Conservation (phyloP, 495 filamentous ascomycete species). For the Aspergillus homomorphus region DNA sequence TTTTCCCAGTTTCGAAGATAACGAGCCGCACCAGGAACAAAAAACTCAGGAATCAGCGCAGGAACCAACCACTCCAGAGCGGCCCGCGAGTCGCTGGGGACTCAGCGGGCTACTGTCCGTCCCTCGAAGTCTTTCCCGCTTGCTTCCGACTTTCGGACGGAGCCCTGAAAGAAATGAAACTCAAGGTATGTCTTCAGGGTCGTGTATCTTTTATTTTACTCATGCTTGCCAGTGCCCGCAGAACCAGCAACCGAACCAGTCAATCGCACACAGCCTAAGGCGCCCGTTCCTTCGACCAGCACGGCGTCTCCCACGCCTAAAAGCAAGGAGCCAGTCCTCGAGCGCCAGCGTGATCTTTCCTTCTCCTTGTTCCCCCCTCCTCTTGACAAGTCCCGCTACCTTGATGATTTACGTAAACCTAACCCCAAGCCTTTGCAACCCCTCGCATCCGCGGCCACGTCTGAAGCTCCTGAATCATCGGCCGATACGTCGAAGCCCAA, state of each 20-base stretch:
- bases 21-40: background rate
- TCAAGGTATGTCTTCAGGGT: conserved; percentile 12
- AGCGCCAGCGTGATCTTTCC: conserved; percentile 18
- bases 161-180: conserved; percentile 12
- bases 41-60: conserved; percentile 3
- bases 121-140: conserved; percentile 25
- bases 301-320: conserved; percentile 10
- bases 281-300: conserved; percentile 1
- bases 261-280: conserved; percentile 9
- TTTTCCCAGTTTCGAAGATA: background rate
- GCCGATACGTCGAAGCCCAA: conserved; percentile 2
- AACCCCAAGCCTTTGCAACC: background rate
- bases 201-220: conserved; percentile 1
- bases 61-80: conserved; percentile 21
- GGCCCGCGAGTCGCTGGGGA: conserved; percentile 21
- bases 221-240: conserved; percentile 4
- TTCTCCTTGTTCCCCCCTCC: conserved; percentile 26
- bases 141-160: conserved; percentile 20
- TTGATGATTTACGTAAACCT: conserved; percentile 14
- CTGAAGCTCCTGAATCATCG: background rate
- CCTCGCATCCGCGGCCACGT: background rate
- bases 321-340: conserved; percentile 17
- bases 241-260: conserved; percentile 21
- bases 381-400: conserved; percentile 21
- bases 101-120: conserved; percentile 28